Base-by-base conservation (phyloP, 208 protist genomes). In the Porcisia hertigi region DNA sequence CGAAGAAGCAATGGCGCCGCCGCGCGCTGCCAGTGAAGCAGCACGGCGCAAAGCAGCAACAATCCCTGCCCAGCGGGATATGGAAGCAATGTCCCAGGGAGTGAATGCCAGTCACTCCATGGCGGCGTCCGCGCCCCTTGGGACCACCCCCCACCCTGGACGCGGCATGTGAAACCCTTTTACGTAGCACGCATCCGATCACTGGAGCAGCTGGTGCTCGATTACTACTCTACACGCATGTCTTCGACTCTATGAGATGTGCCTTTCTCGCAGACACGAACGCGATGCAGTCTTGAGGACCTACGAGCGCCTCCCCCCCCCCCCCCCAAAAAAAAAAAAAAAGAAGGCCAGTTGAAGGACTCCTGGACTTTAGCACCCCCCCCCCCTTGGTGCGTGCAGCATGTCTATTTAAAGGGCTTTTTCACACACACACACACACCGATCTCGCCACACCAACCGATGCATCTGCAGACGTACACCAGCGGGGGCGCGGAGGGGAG, bases 291-390 rank as follows among this genome's bases (percentile, higher is more conserved):
- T 41, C 25, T 20, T 14, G 63, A 67, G 16, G 23, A 49, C 39
- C 63, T 43, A 23, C 63, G 41, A 47, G 66, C 66, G 20, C 18
- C 47, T n/a, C 66, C 54, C 30, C 30, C 30, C 18, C 47, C 39
- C 66, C 54, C 30, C 30, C 30, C 30, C 30, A 30, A 30, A 30
- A 30, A 30, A 30, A 30, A 30, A 30, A 30, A n/a, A n/a, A n/a
- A 43, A 52, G 18, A n/a, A 43, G 30, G n/a, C 47, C 65, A 54
- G 25, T 41, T 8, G 47, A 6, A 7, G 14, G 45, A n/a, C 5
- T 90, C 5, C 65, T 92, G 2, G 81, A 87, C 63, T 92, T 90
- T 39, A 86, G 81, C 45, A 87, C 78, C 11, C 75, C 75, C 16
- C n/a, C n/a, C n/a, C n/a, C n/a, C n/a, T n/a, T n/a, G 80, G 84